Conservation (phyloP, 805 yeast species). For the Candida pseudofarinosa region DNA sequence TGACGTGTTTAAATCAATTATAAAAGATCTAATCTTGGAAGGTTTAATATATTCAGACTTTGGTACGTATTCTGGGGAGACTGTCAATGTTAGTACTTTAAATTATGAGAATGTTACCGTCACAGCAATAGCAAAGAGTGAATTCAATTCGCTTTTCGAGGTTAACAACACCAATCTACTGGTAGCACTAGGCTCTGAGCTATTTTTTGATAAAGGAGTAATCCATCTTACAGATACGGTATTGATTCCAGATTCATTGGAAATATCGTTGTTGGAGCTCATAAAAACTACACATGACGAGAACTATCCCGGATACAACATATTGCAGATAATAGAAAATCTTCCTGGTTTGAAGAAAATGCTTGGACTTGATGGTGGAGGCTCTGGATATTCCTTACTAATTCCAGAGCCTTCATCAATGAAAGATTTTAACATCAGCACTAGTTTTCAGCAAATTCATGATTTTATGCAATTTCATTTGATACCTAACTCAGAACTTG, state of each 20-base stretch:
- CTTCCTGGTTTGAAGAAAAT: conserved; percentile 41
- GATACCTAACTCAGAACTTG: conserved; percentile 54
- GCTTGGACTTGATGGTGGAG: conserved; percentile 28
- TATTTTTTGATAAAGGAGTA: conserved; percentile 80
- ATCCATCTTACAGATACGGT: conserved; percentile 63
- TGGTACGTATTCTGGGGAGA: conserved; percentile 23
- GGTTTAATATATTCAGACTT: conserved; percentile 67
- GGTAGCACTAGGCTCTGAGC: conserved; percentile 51
- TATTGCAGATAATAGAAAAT: conserved; percentile 43
- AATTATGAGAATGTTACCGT: background rate
- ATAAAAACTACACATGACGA: conserved; percentile 49
- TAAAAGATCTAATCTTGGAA: conserved; percentile 58
- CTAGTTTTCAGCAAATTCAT: conserved; percentile 39
- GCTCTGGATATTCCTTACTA: conserved; percentile 51
- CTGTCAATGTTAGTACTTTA: conserved; percentile 17
- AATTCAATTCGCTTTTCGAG: conserved; percentile 19
- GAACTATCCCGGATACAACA: conserved; percentile 20
- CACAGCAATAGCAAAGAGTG: conserved; percentile 12
- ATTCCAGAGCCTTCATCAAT: conserved; percentile 66
- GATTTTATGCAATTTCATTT: conserved; percentile 66
- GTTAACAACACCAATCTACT: conserved; percentile 30
- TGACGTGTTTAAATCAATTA: conserved; percentile 45
- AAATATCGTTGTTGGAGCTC: conserved; percentile 53
- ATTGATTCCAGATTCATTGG: conserved; percentile 52
- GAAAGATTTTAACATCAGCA: conserved; percentile 45